Evolutionary conservation across 1,284 basidiomycete genomes (phyloP), one percentile per base, ranked within the genome.

Genomic region (Sanghuangporus baumii): DNA sequence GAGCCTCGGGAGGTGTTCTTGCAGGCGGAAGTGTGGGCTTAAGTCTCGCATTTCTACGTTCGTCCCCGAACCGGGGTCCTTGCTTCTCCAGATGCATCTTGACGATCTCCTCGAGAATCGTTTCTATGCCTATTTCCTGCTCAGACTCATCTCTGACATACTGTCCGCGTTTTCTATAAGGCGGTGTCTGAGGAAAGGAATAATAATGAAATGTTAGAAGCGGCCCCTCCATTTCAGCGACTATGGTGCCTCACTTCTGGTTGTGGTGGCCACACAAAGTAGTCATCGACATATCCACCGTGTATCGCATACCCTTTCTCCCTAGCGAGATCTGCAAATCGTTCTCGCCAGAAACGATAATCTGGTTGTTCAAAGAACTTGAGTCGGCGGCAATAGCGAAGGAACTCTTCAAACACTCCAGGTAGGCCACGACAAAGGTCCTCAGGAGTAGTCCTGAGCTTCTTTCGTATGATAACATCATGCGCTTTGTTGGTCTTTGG

Each of bases 371-470:
- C 84, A n/a, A 77, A 74, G 70, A 89, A 91, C 57, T 81, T 79
- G 70, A 91, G 75, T 71, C 80, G 78, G 57, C 88, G 78, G 69
- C 85, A 88, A 70, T 89, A 89, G 59, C 82, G 74, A 59, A 91
- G 74, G 67, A 91, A 89, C 54, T 88, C 87, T 71, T 90, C 88
- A 65, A 91, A 91, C 67, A 84, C 84, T 12, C 75, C 74, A 0
- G 88, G 88, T 18, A 91, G 74, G 6, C 86, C 85, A 56, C 79
- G 79, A 66, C 88, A 91, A n/a, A 91, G 76, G 47, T 85, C 81
- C 67, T 89, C 87, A 36, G 87, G 82, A 0, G 74, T 75, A 1
- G 86, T 81, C 26, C 71, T 71, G 46, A 77, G 76, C 71, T 91
- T 91, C 65, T 82, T 81, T 20, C 78, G 78, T 60, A 86, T 89